Evolutionary conservation across 805 yeast genomes (phyloP).

Genomic region (Candida sithepensis): DNA sequence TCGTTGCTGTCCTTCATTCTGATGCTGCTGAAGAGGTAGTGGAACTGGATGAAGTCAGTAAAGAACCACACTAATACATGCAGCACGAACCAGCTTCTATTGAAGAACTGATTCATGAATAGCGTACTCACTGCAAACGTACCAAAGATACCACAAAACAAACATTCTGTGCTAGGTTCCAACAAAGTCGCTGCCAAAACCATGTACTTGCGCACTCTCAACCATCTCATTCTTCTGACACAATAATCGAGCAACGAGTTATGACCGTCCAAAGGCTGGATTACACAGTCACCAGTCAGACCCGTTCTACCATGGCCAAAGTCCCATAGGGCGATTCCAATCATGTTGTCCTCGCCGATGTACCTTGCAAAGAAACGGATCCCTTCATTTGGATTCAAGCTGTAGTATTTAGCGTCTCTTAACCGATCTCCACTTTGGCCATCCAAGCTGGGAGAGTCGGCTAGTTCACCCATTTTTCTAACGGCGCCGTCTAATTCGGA

Average conservation of each 20-base stretch:
- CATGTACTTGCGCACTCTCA: slow-evolving; percentile 83
- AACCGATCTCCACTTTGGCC: slow-evolving; percentile 33
- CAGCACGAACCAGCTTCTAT: slow-evolving; percentile 36
- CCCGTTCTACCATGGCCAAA: slow-evolving; percentile 66
- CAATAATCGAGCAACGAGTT: slow-evolving; percentile 50
- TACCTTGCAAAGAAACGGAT: slow-evolving; percentile 70
- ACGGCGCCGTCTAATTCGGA: slow-evolving; percentile 63
- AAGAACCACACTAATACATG: slow-evolving; percentile 63
- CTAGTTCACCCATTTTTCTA: slow-evolving; percentile 30
- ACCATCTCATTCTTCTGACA: slow-evolving; percentile 74
- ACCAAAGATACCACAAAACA: slow-evolving; percentile 66
- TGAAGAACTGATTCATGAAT: slow-evolving; percentile 33
- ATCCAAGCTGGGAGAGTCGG: slow-evolving; percentile 25
- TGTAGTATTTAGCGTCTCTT: slow-evolving; percentile 30
- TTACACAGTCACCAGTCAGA: slow-evolving; percentile 71
- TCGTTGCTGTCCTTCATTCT: background rate
- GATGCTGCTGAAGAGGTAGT: slow-evolving; percentile 34
- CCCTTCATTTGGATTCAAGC: slow-evolving; percentile 39
- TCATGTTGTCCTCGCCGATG: slow-evolving; percentile 93
- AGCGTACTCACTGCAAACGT: slow-evolving; percentile 52
- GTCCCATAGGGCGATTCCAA: slow-evolving; percentile 81
- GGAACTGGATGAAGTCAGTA: slow-evolving; percentile 60
- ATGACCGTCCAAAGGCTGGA: slow-evolving; percentile 62
- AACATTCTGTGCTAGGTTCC: slow-evolving; percentile 82
- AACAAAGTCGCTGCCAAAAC: slow-evolving; percentile 78